Conservation (phyloP, 306 rosid genomes). For the Malus sylvestris region DNA sequence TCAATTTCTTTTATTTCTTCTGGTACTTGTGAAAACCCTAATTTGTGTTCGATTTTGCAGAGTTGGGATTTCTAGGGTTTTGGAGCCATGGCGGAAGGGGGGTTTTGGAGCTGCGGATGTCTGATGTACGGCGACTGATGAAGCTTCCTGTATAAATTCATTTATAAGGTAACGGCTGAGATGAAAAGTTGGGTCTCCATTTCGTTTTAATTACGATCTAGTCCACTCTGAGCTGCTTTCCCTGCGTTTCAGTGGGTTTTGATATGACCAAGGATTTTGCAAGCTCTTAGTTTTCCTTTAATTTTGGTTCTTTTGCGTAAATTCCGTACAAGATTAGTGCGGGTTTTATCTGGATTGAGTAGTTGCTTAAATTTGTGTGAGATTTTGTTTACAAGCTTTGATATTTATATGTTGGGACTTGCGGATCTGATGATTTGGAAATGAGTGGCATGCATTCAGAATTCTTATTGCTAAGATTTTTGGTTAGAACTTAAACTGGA, state of each 20-base stretch:
- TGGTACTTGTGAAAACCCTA: slow-evolving; percentile 19
- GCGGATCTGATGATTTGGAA: slow-evolving; percentile 24
- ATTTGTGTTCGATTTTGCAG: slow-evolving; percentile 23
- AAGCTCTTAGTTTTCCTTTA: slow-evolving; percentile 2
- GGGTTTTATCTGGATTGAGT: slow-evolving; percentile 16
- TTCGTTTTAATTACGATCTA: slow-evolving; percentile 26
- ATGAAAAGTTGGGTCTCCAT: slow-evolving; percentile 20
- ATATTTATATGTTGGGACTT: slow-evolving; percentile 9
- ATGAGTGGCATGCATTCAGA: slow-evolving; percentile 4
- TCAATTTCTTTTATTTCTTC: background rate
- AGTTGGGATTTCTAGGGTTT: slow-evolving; percentile 32
- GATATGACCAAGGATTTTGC: slow-evolving; percentile 14
- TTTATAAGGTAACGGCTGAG: slow-evolving; percentile 7
- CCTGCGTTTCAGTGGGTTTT: slow-evolving; percentile 12
- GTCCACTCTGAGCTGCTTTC: slow-evolving; percentile 7
- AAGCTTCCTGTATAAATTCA: background rate
- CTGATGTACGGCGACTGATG: background rate
- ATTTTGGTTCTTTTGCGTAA: background rate
- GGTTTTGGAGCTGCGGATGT: background rate
- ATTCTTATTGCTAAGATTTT: background rate
- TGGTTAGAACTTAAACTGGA: background rate
- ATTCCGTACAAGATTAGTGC: slow-evolving; percentile 20
- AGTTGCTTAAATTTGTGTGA: slow-evolving; percentile 4
- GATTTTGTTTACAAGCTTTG: slow-evolving; percentile 1
- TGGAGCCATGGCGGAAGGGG: slow-evolving; percentile 10